Base-by-base conservation (phyloP, 805 yeast species). In the Wickerhamiella qilinensis region DNA sequence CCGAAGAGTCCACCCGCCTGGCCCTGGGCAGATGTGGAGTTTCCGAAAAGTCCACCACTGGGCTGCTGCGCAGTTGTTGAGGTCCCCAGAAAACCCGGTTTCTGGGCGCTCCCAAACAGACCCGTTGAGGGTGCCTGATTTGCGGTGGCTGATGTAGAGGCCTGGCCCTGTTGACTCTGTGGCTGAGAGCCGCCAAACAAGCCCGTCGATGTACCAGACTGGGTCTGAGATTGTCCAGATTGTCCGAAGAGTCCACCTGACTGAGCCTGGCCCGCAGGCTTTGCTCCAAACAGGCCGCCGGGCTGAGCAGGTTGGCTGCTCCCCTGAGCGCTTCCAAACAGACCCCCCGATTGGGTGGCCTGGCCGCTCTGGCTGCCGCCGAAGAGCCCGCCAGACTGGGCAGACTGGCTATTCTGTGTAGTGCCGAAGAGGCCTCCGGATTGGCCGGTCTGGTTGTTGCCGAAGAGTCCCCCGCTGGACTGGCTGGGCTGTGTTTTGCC, bases 201-300 rank as follows among this genome's bases (percentile, higher is more conserved):
- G 18, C 56, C 56, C 17, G 55, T 54, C 15, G 56, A 45, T 5
- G 49, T 38, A 20, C 52, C 32, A 14, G 39, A 31, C 6, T 42
- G 20, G 19, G 44, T 41, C 16, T 31, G 39, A 11, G 32, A 38
- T 38, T 30, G 33, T 2, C 44, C 45, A 29, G n/a, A n/a, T n/a
- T n/a, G n/a, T n/a, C n/a, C n/a, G 36, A 48, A 49, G 11, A 45
- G 36, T 5, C 52, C 50, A 12, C 55, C 52, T 15, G 41, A 29
- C 19, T 42, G 28, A 17, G 38, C 29, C 4, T 43, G 14, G 17
- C 37, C 16, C 15, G 40, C 33, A 7, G 35, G 7, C 18, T 37
- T 40, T 9, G 32, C 25, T 16, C 55, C 58, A 43, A 53, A 52
- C 7, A 52, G 43, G 9, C 59, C 57, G n/a, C 59, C 55, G 19